Conservation (phyloP, 75 land plant genomes). For the Larix kaempferi region DNA sequence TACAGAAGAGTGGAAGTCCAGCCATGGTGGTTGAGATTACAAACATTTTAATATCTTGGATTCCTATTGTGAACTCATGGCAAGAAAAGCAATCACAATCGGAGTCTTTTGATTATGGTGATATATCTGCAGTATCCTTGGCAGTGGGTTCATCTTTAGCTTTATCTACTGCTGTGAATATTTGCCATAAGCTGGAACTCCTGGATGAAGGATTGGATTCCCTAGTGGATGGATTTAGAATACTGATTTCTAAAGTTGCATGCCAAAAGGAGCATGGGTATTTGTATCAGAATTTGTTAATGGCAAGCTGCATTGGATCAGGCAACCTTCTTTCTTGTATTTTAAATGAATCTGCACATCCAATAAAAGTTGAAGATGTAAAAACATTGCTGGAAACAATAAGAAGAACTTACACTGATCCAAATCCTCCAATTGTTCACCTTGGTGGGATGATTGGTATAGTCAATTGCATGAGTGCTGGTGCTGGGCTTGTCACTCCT, state of each 20-base stretch:
- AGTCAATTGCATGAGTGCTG: slow-evolving; percentile 65
- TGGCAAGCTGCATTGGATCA: slow-evolving; percentile 64
- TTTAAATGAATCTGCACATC: slow-evolving; percentile 42
- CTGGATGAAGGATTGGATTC: slow-evolving; percentile 37
- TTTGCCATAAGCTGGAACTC: slow-evolving; percentile 46
- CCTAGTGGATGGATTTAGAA: slow-evolving; percentile 30
- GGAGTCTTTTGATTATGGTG: slow-evolving; percentile 8
- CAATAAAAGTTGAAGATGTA: slow-evolving; percentile 33
- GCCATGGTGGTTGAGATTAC: slow-evolving; percentile 49
- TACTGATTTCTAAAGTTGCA: slow-evolving; percentile 39
- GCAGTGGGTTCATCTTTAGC: slow-evolving; percentile 61
- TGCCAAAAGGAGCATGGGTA: slow-evolving; percentile 20
- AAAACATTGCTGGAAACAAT: slow-evolving; percentile 38
- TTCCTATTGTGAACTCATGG: slow-evolving; percentile 14
- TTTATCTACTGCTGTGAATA: slow-evolving; percentile 46
- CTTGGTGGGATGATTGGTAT: slow-evolving; percentile 81
- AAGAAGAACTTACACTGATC: slow-evolving; percentile 35
- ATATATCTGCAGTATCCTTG: slow-evolving; percentile 17
- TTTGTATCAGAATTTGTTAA: slow-evolving; percentile 47
- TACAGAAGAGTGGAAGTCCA: slow-evolving; percentile 41
- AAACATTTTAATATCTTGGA: slow-evolving; percentile 51
- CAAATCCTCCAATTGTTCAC: slow-evolving; percentile 37
- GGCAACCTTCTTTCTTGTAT: slow-evolving; percentile 57
- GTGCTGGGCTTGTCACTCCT: slow-evolving; percentile 36
- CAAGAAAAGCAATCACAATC: background rate